A percentile compares a stretch with the other conserved stretches of the same genome.
Evolutionary conservation across 202 grass and related monocot species (phyloP).

Genomic region (Digitaria exilis): DNA sequence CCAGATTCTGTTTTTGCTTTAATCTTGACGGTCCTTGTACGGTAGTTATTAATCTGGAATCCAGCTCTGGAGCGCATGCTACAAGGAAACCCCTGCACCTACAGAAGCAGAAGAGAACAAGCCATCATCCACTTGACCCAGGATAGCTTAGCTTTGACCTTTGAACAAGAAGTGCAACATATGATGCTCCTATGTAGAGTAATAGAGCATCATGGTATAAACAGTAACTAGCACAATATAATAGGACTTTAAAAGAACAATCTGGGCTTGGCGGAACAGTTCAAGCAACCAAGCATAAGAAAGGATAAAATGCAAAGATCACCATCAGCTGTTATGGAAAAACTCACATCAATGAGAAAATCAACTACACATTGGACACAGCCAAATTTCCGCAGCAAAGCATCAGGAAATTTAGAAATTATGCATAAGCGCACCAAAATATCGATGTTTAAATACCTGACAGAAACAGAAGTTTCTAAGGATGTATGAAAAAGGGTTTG

Average conservation of each 20-base stretch:
- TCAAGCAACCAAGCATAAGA: background rate
- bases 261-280: constrained; percentile 10
- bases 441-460: background rate
- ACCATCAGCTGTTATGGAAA: background rate
- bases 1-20: constrained; percentile 61
- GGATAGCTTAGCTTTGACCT: background rate
- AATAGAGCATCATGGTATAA: background rate
- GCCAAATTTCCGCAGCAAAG: background rate
- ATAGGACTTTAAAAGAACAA: background rate
- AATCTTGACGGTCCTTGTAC: constrained; percentile 48
- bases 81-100: constrained; percentile 46
- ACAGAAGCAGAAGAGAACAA: background rate
- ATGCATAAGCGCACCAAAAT: background rate
- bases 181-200: background rate
- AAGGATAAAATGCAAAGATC: background rate
- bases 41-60: constrained; percentile 41
- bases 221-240: too few relatives aligned
- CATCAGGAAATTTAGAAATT: constrained; percentile 1
- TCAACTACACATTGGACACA: background rate
- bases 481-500: background rate
- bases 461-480: background rate
- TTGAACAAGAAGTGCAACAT: background rate
- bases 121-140: constrained; percentile 5
- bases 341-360: background rate
- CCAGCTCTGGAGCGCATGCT: constrained; percentile 43